Evolutionary conservation across 2,329 filamentous ascomycete genomes (phyloP).

Genomic region (Trichoderma hamatum): DNA sequence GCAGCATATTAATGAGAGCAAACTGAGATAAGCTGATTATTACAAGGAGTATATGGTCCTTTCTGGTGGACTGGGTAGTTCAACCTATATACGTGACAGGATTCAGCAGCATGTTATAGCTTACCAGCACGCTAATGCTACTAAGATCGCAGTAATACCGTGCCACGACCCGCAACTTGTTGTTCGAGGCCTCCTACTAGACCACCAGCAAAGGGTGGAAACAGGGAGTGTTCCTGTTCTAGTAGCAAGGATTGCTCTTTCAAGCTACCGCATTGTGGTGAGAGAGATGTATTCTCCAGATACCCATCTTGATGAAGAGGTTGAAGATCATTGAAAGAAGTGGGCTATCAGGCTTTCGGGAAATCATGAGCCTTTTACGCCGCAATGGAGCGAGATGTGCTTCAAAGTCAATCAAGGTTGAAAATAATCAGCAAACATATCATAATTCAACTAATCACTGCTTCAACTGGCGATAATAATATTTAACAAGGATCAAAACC

Average conservation of each 20-base stretch:
- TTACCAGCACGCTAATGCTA: slow-evolving; percentile 42
- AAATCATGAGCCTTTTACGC: slow-evolving; percentile 36
- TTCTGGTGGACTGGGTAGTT: background rate
- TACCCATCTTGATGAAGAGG: slow-evolving; percentile 41
- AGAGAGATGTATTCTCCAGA: slow-evolving; percentile 39
- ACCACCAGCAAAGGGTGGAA: slow-evolving; percentile 53
- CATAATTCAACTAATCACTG: no score
- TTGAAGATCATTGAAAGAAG: slow-evolving; percentile 38
- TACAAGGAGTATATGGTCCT: background rate
- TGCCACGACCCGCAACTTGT: slow-evolving; percentile 58
- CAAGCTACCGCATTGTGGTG: slow-evolving; percentile 49
- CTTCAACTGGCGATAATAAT: no score
- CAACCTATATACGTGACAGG: background rate
- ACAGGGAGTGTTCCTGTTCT: slow-evolving; percentile 48
- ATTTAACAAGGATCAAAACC: no score
- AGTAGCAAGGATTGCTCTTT: slow-evolving; percentile 45
- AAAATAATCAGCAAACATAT: background rate
- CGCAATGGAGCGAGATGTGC: slow-evolving; percentile 31
- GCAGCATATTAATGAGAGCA: background rate
- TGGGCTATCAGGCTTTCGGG: slow-evolving; percentile 42
- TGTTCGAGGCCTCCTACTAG: slow-evolving; percentile 55
- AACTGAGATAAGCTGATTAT: background rate
- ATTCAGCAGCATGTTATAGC: background rate
- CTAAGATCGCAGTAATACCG: slow-evolving; percentile 44
- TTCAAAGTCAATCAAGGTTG: background rate